These are phyloP conservation scores for Penicillium sp. DNA, from an alignment of 2,329 filamentous ascomycete species.

Conservation along the genomic window DNA sequence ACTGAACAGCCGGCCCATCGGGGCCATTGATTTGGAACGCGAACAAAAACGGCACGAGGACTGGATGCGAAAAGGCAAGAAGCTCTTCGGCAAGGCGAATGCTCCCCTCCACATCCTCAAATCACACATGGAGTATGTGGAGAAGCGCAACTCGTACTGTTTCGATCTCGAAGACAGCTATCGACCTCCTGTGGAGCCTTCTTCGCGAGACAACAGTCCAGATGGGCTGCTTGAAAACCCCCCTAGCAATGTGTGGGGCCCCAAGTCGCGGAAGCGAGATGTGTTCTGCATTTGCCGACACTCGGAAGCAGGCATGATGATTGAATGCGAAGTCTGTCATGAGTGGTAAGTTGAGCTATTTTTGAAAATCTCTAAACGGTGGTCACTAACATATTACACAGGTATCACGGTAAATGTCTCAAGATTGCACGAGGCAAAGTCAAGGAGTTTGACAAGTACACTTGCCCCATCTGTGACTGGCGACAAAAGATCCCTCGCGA, in stretches of 20 bases:
- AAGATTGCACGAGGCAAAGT: slow-evolving; percentile 98
- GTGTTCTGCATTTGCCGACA: slow-evolving; percentile 97
- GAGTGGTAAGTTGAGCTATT: slow-evolving; percentile 72
- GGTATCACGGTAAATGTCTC: slow-evolving; percentile 96
- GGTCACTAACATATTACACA: slow-evolving; percentile 40
- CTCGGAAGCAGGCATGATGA: slow-evolving; percentile 97
- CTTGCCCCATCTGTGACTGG: slow-evolving; percentile 97
- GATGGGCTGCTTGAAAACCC: slow-evolving; percentile 52
- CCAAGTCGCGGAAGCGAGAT: slow-evolving; percentile 64
- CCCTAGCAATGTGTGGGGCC: slow-evolving; percentile 34
- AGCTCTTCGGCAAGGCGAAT: slow-evolving; percentile 96
- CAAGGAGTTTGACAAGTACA: slow-evolving; percentile 98
- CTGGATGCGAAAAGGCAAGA: slow-evolving; percentile 98
- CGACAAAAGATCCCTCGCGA: slow-evolving; percentile 95
- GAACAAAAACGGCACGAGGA: slow-evolving; percentile 95
- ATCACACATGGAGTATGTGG: slow-evolving; percentile 88
- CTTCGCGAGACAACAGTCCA: slow-evolving; percentile 76
- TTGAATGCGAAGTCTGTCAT: slow-evolving; percentile 96
- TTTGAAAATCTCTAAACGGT: not conserved
- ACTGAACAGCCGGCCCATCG: slow-evolving; percentile 86
- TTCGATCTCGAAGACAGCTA: slow-evolving; percentile 90
- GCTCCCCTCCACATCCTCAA: slow-evolving; percentile 94
- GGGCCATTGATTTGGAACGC: slow-evolving; percentile 88
- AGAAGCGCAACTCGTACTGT: slow-evolving; percentile 84
- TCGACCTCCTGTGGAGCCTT: slow-evolving; percentile 84